Base-by-base conservation (phyloP, 208 protist genomes). In the Trypanosoma congolense region DNA sequence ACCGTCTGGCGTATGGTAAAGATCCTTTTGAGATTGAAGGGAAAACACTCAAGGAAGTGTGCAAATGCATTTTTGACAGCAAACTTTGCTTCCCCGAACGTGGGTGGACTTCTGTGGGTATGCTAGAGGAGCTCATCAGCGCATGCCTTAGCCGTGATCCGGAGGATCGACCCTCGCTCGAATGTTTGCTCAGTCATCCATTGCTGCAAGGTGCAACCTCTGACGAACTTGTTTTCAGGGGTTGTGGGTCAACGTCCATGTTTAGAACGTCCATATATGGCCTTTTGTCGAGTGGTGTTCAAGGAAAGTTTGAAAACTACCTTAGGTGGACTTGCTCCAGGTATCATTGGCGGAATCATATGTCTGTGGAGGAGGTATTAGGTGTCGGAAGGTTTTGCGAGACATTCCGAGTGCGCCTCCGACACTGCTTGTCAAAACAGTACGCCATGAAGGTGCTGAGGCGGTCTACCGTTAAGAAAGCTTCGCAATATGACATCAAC, bases 391-490 rank as follows among this genome's bases (percentile, higher is more conserved):
- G 63, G 16, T 60, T 72, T 12, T 77, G 79, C 14, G 73, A 93
- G 44, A 83, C 79, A 19, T 64, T 86, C 45, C 64, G 84, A 28
- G 82, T 83, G 10, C 75, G 84, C 47, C 56, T 73, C 29, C 75
- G 75, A 42, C 51, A 62, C 40, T 75, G 75, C 26, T 60, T 75
- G 0, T 56, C 51, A 6, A 70, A 84, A 25, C 60, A 65, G 51
- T 83, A 77, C 38, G 70, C 66, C 28, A 83, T 90, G 58, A 93
- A 90, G 54, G 64, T 83, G 8, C 55, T 87, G n/a, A 52, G 59
- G 19, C 61, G 61, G 44, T 80, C 82, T 1, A 52, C 87, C 8
- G 45, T 79, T 31, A 71, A 54, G 30, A 45, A 28, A 10, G 25
- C 56, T 6, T 16, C 19, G 6, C 2, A 21, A 31, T 48, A 55